Evolutionary conservation across 2,329 filamentous ascomycete species (phyloP), one percentile per base, ranked within the genome.

Genomic region (Graphium sp.): DNA sequence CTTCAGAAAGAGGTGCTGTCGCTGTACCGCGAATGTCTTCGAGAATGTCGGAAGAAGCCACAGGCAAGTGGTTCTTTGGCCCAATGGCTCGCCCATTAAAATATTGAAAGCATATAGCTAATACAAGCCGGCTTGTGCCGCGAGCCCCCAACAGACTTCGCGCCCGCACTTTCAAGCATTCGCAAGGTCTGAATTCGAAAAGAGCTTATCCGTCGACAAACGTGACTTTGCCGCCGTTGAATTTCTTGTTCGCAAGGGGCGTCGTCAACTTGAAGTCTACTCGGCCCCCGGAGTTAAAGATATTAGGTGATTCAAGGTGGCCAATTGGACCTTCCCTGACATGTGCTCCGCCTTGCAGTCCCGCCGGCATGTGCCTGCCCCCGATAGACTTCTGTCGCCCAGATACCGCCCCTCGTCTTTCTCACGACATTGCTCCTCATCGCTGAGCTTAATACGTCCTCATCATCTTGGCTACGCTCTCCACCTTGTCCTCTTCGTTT

Each of bases 191-290:
- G 83, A 94, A 45, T 95, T 98, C 45, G 59, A 72, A 22, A 79
- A 77, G 46, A 64, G 80, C 44, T 45, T 70, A 9, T 46, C 49
- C 7, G 49, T 91, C 31, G 74, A 79, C 49, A 89, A 82, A 53
- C 83, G 81, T 40, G 83, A 93, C 45, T 93, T 93, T 50, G 61
- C 64, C 11, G 75, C 83, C 5, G 76, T 94, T 32, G 85, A 94
- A 50, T 89, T 82, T 48, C 57, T 92, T 19, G 47, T 94, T 29
- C 68, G 85, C 34, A 87, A 82, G 48, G 85, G 85, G 14, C 65
- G 69, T 22, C 67, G 81, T 24, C 83, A 93, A 47, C 58, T 94
- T 12, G 82, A 92, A 37, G 66, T 74, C 25, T 89, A 89, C 52
- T 70, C 76, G n/a, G 69, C 75, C 5, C 73, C 78, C 16, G 77